Conservation (phyloP, 2,329 filamentous ascomycete genomes). For the Exophiala xenobiotica region DNA sequence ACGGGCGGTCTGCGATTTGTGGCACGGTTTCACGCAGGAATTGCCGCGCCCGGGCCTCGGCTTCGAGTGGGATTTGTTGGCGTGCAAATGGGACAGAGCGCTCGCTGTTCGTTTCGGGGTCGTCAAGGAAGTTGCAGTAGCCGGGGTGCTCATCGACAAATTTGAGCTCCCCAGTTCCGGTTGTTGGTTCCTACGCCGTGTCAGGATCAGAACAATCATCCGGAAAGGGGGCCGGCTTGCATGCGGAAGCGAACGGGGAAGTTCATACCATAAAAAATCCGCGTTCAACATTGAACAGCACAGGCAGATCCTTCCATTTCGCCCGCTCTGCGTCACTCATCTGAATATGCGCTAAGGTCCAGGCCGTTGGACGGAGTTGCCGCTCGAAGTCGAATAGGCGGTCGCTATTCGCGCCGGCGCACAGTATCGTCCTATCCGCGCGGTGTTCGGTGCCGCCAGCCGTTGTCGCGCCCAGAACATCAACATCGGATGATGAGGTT, state of each 20-base stretch:
- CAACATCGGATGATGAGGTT: too few relatives aligned
- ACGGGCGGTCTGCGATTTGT: conserved; percentile 49
- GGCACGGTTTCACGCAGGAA: conserved; percentile 55
- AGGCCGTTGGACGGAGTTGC: conserved; percentile 47
- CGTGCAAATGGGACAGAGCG: conserved; percentile 44
- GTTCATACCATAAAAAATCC: conserved; percentile 47
- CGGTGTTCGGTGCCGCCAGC: conserved; percentile 38
- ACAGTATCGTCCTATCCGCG: conserved; percentile 43
- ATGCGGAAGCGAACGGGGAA: not conserved
- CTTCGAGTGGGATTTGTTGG: conserved; percentile 45
- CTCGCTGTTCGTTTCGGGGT: conserved; percentile 32
- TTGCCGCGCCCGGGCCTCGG: conserved; percentile 46
- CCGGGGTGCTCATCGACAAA: conserved; percentile 55
- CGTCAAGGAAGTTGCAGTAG: conserved; percentile 49
- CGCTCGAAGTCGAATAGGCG: conserved; percentile 45
- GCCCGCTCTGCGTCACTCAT: conserved; percentile 42
- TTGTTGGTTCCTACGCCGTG: conserved; percentile 38
- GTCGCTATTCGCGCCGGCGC: conserved; percentile 44
- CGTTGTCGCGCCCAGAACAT: conserved; percentile 43
- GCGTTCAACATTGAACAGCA: conserved; percentile 48
- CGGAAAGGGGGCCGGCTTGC: not conserved
- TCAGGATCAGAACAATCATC: not conserved
- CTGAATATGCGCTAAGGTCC: conserved; percentile 48
- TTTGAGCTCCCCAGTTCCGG: conserved; percentile 39
- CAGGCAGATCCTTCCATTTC: conserved; percentile 42